A percentile compares a stretch with the other conserved stretches of the same genome.
These are phyloP conservation scores for Vitis hybrid DNA, from an alignment of 177 flowering plant species.

Conservation along the genomic window DNA sequence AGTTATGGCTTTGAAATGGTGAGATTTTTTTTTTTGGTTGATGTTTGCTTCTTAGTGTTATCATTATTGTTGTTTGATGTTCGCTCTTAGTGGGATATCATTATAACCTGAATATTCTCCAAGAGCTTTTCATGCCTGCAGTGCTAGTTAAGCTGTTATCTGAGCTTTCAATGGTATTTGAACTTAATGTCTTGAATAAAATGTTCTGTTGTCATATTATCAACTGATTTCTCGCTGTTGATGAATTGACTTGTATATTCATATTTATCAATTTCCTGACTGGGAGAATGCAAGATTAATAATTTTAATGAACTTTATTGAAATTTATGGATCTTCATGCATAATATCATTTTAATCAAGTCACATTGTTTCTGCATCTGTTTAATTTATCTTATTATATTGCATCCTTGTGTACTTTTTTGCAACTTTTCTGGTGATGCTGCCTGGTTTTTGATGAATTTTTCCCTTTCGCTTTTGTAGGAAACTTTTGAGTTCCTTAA, in stretches of 20 bases:
- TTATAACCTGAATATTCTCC: background rate
- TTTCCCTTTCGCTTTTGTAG: slow-evolving; percentile 35
- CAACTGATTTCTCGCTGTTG: background rate
- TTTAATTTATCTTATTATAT: background rate
- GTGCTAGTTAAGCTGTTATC: background rate
- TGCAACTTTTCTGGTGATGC: background rate
- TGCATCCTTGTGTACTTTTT: background rate
- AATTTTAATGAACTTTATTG: slow-evolving; percentile 3
- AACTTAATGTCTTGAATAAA: background rate
- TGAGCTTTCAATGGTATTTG: background rate
- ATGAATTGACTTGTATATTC: background rate
- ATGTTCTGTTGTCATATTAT: background rate
- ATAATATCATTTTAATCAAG: background rate
- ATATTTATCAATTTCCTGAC: background rate
- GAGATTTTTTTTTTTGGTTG: slow-evolving; percentile 18
- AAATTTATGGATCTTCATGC: background rate
- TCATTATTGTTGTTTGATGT: background rate
- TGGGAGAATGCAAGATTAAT: background rate
- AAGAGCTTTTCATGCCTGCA: background rate
- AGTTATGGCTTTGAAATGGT: slow-evolving; percentile 99
- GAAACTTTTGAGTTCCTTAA: slow-evolving; percentile 98
- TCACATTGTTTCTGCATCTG: background rate
- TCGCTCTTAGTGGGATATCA: too few relatives aligned
- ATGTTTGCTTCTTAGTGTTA: background rate
- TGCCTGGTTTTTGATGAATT: background rate